Base-by-base conservation (phyloP, 257 asterid genomes). In the Coffea canephora region DNA sequence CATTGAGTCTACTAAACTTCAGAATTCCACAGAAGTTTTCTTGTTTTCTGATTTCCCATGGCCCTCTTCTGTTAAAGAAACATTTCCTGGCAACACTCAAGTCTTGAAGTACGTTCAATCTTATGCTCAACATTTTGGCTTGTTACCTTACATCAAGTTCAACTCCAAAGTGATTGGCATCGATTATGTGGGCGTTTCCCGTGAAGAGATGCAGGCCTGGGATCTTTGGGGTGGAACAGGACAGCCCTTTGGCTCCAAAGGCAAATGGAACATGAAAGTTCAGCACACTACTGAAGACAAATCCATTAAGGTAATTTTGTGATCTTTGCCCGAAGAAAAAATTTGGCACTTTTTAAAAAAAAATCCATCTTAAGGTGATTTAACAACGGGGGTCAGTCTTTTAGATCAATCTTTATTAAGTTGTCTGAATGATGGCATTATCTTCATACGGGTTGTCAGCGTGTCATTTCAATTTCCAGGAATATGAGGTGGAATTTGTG, bases 1-100 rank as follows among this genome's bases (percentile, higher is more conserved):
- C 19, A 77, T 89, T 12, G 91, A 89, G 62, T 82, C 89, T 67
- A 89, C 96, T 15, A 88, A 82, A 3, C 85, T 88, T 0, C 96
- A 91, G 50, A 83, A 46, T 55, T 25, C 75, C 0, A 88, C 76
- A 46, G 50, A 76, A 5, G n/a, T 31, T 19, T 91, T 81, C 79
- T 79, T 86, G 72, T 91, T 91, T 34, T 86, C 91, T 12, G 92
- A 89, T 87, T 87, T 89, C 67, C 91, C 91, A 52, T 91, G 92
- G 96, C 90, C 94, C 41, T 48, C 81, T 19, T 88, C 91, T 41
- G 89, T 89, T 5, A 18, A 77, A 49, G 93, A 89, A 0, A 14
- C 21, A 52, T 52, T 12, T 52, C 59, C 59, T 52, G 6, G 16
- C 59, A 52, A 14, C 59, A 52, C 18, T 3, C 21, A 52, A 14